Conservation (phyloP, 2,329 filamentous ascomycete genomes). For the Daldinia sp. region DNA sequence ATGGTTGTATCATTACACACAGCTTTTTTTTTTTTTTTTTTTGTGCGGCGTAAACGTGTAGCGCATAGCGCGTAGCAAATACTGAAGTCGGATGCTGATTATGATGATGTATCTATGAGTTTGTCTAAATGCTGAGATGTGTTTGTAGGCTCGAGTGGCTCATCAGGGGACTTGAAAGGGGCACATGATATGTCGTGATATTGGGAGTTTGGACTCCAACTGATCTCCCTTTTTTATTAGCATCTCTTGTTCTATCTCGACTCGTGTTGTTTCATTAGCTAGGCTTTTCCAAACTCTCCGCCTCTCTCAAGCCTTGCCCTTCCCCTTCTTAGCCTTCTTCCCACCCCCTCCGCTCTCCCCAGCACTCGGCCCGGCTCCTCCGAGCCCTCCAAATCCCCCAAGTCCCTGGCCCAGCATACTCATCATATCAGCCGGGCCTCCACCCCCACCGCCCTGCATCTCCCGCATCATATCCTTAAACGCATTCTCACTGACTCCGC, state of each 20-base stretch:
- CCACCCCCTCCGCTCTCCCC: constrained; percentile 37
- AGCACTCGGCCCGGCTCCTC: constrained; percentile 33
- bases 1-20: constrained; percentile 20
- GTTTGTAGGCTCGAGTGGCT: not conserved
- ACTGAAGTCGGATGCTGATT: not conserved
- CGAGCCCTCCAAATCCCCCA: constrained; percentile 24
- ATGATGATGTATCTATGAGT: constrained; percentile 2
- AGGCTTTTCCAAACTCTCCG: not conserved
- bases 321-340: constrained; percentile 59
- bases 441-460: constrained; percentile 67
- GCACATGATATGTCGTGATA: not conserved
- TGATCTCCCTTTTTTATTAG: not conserved
- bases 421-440: constrained; percentile 42
- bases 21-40: not conserved
- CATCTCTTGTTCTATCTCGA: not conserved
- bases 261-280: not conserved
- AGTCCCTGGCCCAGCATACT: constrained; percentile 41
- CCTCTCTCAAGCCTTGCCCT: constrained; percentile 47
- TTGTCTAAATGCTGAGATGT: not conserved
- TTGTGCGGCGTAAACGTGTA: constrained; percentile 10
- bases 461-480: constrained; percentile 97
- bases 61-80: not conserved
- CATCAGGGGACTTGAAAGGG: not conserved
- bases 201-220: not conserved
- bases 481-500: constrained; percentile 92